Percentiles rank a stretch among this genome's conserved stretches.
Conservation (phyloP, 129 eudicot genomes). For the Glebionis coronaria region DNA sequence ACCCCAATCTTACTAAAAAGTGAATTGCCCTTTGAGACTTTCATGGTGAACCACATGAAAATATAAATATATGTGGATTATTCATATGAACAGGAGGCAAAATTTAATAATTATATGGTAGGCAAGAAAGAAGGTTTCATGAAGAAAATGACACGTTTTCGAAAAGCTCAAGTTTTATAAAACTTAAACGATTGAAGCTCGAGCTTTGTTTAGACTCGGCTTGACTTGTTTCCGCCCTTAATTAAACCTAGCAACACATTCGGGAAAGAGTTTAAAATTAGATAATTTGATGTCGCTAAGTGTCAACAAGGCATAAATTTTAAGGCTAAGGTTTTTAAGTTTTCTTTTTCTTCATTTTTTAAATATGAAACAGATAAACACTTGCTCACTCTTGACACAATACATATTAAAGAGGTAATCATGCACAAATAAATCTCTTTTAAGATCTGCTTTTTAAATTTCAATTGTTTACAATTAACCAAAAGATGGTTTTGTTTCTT, state of each 20-base stretch:
- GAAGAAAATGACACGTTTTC: slow-evolving; percentile 4
- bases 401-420: slow-evolving; percentile 9
- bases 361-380: not conserved
- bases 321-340: too few relatives aligned
- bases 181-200: too few relatives aligned
- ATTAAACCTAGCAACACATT: too few relatives aligned
- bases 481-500: slow-evolving; percentile 10
- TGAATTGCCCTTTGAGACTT: slow-evolving; percentile 51
- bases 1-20: slow-evolving; percentile 34
- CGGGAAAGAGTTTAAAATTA: too few relatives aligned
- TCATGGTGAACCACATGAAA: slow-evolving; percentile 33
- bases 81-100: slow-evolving; percentile 19
- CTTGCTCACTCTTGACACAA: not conserved
- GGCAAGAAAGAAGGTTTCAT: slow-evolving; percentile 19
- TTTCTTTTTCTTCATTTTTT: not conserved
- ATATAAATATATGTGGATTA: slow-evolving; percentile 22
- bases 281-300: too few relatives aligned
- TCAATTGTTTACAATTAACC: slow-evolving; percentile 8
- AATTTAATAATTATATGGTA: slow-evolving; percentile 19
- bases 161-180: too few relatives aligned
- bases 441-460: slow-evolving; percentile 40
- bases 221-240: too few relatives aligned
- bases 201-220: too few relatives aligned
- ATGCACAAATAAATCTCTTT: slow-evolving; percentile 26
- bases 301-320: too few relatives aligned